These are phyloP conservation scores for Desmodesmus armatus DNA, from an alignment of 139 green algal species.

Conservation along the genomic window DNA sequence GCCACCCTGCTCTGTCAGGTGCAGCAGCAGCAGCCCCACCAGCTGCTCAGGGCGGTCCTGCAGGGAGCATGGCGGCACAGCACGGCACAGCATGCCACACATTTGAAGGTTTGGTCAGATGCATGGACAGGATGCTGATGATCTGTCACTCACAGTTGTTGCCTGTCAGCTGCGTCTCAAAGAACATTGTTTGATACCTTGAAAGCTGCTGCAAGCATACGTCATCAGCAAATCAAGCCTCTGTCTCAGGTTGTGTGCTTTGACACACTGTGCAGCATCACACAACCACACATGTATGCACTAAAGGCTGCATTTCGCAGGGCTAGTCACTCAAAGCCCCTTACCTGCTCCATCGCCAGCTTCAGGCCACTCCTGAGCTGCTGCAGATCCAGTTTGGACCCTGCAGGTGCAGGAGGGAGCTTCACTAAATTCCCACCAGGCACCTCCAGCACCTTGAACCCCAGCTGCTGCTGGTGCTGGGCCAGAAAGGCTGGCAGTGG, in stretches of 20 bases:
- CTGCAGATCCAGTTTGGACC: neutral
- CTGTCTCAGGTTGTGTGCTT: too few species aligned
- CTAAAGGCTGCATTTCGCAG: too few species aligned
- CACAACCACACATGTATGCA: too few species aligned
- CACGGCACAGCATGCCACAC: neutral
- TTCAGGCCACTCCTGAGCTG: neutral
- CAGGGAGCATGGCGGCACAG: neutral
- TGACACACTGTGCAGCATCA: too few species aligned
- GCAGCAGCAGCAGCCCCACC: neutral
- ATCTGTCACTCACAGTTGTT: neutral
- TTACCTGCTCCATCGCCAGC: neutral
- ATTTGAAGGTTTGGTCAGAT: neutral
- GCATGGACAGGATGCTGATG: neutral
- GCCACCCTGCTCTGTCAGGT: neutral
- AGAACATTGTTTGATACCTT: too few species aligned
- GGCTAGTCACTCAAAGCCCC: too few species aligned
- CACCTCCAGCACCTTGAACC: constrained; percentile 2
- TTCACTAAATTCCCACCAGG: neutral
- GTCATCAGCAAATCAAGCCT: too few species aligned
- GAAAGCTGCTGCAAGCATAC: too few species aligned
- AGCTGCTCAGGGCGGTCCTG: neutral
- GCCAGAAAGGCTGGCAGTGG: neutral
- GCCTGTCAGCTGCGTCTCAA: neutral
- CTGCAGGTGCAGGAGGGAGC: neutral
- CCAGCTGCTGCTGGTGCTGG: neutral